Evolutionary conservation across 805 yeast genomes (phyloP).

Genomic region (Blastobotrys americana): DNA sequence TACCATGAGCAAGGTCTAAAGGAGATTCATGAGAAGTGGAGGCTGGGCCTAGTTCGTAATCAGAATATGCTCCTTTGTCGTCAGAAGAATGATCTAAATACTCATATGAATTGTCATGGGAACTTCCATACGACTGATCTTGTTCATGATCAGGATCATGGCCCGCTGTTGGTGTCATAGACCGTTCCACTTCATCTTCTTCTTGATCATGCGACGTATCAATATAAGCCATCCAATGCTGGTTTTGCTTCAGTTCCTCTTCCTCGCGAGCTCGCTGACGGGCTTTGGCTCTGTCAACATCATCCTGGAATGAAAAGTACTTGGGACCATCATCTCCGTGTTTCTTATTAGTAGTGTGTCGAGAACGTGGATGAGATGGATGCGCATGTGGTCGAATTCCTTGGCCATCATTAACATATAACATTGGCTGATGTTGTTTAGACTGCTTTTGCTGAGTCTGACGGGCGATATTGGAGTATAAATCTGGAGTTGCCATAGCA

Average conservation of each 20-base stretch:
- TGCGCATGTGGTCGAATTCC: not conserved
- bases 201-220: conserved; percentile 15
- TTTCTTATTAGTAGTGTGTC: not conserved
- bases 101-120: not conserved
- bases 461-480: not conserved
- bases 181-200: conserved; percentile 8
- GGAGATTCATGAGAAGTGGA: not conserved
- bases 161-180: not conserved
- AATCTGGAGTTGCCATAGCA: not conserved
- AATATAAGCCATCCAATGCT: conserved; percentile 15
- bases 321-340: not conserved
- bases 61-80: not conserved
- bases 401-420: not conserved
- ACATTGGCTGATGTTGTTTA: not conserved
- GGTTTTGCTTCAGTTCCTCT: conserved; percentile 3
- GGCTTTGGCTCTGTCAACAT: conserved; percentile 2
- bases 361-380: not conserved
- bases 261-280: conserved; percentile 6
- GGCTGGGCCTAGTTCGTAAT: not conserved
- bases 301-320: conserved; percentile 5
- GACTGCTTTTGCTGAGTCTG: not conserved
- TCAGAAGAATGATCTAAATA: not conserved
- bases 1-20: not conserved
- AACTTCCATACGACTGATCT: not conserved
- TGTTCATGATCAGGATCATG: not conserved